Percentiles rank a stretch among this genome's conserved stretches.
These are phyloP conservation scores for Setaria italica DNA, from an alignment of 202 grass and related monocot species.

Conservation along the genomic window DNA sequence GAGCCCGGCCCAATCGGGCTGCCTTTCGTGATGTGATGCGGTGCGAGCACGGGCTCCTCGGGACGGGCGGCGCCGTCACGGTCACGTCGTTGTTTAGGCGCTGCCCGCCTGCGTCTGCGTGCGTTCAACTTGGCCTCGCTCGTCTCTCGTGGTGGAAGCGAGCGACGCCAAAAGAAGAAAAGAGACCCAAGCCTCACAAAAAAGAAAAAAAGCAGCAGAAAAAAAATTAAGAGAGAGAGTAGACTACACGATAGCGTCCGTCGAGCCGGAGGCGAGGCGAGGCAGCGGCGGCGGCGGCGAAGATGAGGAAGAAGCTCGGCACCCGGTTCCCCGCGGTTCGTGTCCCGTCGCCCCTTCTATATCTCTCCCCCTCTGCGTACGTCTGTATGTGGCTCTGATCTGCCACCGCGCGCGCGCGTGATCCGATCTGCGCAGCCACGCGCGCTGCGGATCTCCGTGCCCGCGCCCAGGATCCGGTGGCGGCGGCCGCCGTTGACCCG, in stretches of 20 bases:
- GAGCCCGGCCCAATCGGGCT: no score
- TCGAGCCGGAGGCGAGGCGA: constrained; percentile 46
- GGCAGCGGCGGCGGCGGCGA: constrained; percentile 50
- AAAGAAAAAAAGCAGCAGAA: background rate
- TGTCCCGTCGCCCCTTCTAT: background rate
- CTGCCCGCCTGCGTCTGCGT: background rate
- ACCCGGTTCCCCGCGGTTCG: constrained; percentile 98
- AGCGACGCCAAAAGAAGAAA: constrained; percentile 8
- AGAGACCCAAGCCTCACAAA: constrained; percentile 23
- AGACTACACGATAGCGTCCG: constrained; percentile 29
- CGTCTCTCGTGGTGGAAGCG: background rate
- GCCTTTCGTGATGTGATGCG: no score
- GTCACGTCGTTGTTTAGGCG: background rate
- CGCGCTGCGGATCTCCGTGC: constrained; percentile 30
- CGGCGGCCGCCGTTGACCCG: constrained; percentile 33
- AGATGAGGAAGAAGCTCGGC: constrained; percentile 99
- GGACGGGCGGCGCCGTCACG: background rate
- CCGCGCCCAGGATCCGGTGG: constrained; percentile 35
- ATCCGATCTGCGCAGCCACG: constrained; percentile 32
- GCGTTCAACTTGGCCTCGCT: background rate
- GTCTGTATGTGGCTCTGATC: constrained; percentile 23
- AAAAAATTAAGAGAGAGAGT: background rate
- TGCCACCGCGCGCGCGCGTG: background rate
- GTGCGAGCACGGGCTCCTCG: constrained; percentile 9
- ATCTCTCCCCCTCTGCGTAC: background rate